phyloP scores from a whole-genome alignment of 73 alveolate species.

The Breviolum minutum region DNA sequence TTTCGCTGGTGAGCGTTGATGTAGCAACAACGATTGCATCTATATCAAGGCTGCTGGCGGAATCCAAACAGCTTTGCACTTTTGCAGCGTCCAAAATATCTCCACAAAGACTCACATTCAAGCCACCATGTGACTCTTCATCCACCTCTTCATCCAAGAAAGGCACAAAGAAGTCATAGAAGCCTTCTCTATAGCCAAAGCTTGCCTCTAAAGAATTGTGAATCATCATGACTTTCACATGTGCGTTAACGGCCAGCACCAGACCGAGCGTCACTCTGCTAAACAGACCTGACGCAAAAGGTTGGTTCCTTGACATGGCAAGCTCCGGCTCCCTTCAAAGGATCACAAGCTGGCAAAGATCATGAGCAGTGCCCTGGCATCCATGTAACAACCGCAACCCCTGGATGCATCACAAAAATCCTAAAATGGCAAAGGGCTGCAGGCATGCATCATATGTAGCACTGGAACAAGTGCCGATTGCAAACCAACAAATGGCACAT shows the following conservation, averaged over 20 bases:
- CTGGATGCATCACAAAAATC: too few relatives aligned
- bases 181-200: slow-evolving; percentile 53
- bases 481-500: too few relatives aligned
- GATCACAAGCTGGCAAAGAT: too few relatives aligned
- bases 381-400: too few relatives aligned
- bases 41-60: background rate
- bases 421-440: too few relatives aligned
- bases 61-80: background rate
- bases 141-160: background rate
- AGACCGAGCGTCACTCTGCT: too few relatives aligned
- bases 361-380: too few relatives aligned
- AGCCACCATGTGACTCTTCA: background rate
- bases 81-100: background rate
- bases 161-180: slow-evolving; percentile 47
- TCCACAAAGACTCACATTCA: background rate
- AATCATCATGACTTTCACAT: slow-evolving; percentile 41
- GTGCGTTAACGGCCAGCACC: background rate
- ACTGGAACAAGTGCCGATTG: too few relatives aligned
- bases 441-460: too few relatives aligned
- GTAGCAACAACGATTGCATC: slow-evolving; percentile 57
- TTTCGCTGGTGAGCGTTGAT: background rate
- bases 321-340: too few relatives aligned
- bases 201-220: slow-evolving; percentile 19
- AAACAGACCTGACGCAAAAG: too few relatives aligned
- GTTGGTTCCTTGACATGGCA: too few relatives aligned